Evolutionary conservation across 495 filamentous ascomycete genomes (phyloP), one percentile per base, ranked within the genome.

Genomic region (Schizothecium vesticola): DNA sequence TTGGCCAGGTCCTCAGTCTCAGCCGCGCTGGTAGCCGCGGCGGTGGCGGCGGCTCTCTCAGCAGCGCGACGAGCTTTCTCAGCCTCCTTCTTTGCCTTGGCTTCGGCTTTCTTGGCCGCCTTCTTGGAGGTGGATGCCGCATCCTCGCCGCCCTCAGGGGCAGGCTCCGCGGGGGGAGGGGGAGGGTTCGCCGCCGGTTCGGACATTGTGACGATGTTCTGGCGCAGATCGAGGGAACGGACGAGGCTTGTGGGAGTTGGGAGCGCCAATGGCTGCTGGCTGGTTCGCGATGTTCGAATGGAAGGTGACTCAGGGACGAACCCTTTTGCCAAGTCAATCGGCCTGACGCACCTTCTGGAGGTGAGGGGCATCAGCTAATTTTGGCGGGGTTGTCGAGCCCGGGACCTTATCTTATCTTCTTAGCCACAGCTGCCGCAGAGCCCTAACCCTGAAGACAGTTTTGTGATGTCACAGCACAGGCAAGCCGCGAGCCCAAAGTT

Each of bases 1-100:
- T 87, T 89, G 62, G 91, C 88, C 28, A 85, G 88, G 77, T 93
- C 91, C 68, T 88, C 88, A 67, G 83, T 81, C 13, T 81, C 83
- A 69, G 84, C 84, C 4, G 82, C 81, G n/a, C 81, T 76, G 24
- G 80, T 82, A 24, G 86, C 79, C n/a, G 79, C 68, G 10, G 77
- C 77, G 5, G 74, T 71, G 24, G 77, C 75, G 57, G 83, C 83
- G 61, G 80, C 81, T 26, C 77, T 75, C 65, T 87, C 84, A 23
- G 84, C 84, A 24, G 82, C 83, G 25, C 80, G 81, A 1, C 77
- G 77, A 11, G 84, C 84, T 72, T 87, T 87, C 63, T 81, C 78
- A 21, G 82, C 81, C 68, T 84, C 82, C 67, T 84, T 84, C 72
- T 81, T 81, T 2, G 84, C 85, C 77, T 84, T 84, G 28, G 82